phyloP scores from a whole-genome alignment of 805 yeast genomes.

The Sugiyamaella smithiae region DNA sequence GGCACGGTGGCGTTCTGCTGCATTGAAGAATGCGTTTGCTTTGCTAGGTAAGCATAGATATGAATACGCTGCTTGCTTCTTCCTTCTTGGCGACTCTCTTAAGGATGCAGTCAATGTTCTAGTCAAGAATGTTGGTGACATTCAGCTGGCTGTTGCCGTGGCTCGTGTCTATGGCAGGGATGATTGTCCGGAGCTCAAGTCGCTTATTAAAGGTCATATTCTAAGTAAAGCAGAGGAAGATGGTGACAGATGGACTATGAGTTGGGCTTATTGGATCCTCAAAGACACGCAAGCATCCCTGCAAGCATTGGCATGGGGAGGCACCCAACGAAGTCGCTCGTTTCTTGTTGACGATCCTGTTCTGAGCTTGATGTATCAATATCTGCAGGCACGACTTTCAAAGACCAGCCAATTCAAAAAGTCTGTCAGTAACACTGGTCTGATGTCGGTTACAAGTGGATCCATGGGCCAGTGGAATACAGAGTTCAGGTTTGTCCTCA shows the following conservation, averaged over 20 bases:
- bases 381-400: conserved; percentile 48
- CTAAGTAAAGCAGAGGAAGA: conserved; percentile 54
- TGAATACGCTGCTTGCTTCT: conserved; percentile 85
- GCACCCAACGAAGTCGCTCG: conserved; percentile 25
- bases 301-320: conserved; percentile 51
- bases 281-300: conserved; percentile 51
- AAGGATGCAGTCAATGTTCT: conserved; percentile 77
- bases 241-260: conserved; percentile 79
- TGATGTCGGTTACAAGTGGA: conserved; percentile 1
- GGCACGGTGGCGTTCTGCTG: conserved; percentile 82
- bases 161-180: conserved; percentile 74
- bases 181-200: conserved; percentile 49
- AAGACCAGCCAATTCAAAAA: conserved; percentile 7
- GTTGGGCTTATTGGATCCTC: conserved; percentile 76
- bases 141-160: conserved; percentile 73
- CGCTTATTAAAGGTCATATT: conserved; percentile 48
- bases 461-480: conserved; percentile 12
- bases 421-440: conserved; percentile 6
- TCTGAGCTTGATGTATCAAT: conserved; percentile 60
- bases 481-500: conserved; percentile 62
- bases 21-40: conserved; percentile 88
- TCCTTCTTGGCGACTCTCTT: conserved; percentile 70
- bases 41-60: conserved; percentile 83
- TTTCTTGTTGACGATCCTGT: conserved; percentile 80
- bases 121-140: conserved; percentile 61